Evolutionary conservation across 768 basidiomycete genomes (phyloP).

Genomic region (Russula ochroleuca): DNA sequence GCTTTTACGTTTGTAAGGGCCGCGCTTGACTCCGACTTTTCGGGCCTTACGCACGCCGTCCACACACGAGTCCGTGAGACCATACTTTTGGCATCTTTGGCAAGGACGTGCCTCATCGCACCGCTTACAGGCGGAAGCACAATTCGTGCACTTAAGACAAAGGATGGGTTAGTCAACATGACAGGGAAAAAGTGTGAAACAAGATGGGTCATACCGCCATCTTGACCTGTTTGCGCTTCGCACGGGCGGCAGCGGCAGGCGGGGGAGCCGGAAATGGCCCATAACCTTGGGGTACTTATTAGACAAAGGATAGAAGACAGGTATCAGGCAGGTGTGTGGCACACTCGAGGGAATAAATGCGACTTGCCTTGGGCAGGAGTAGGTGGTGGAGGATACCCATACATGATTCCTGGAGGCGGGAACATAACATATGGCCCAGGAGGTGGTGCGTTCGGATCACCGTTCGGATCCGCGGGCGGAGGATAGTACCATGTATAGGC

Average conservation of each 20-base stretch:
- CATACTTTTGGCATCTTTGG: constrained; percentile 60
- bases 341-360: background rate
- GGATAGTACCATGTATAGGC: constrained; percentile 28
- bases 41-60: constrained; percentile 64
- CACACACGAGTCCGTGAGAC: constrained; percentile 50
- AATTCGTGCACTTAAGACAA: constrained; percentile 48
- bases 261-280: constrained; percentile 29
- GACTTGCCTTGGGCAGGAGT: constrained; percentile 24
- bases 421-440: constrained; percentile 25
- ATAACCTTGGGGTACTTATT: constrained; percentile 17
- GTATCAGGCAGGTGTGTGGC: background rate
- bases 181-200: constrained; percentile 7
- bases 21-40: constrained; percentile 55
- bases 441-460: constrained; percentile 23
- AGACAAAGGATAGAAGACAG: background rate
- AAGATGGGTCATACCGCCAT: constrained; percentile 45
- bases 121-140: constrained; percentile 53
- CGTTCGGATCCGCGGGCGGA: constrained; percentile 24
- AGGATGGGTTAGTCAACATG: constrained; percentile 7
- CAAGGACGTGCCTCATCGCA: constrained; percentile 59
- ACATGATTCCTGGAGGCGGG: constrained; percentile 27
- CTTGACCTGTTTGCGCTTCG: constrained; percentile 55
- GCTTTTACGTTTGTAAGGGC: constrained; percentile 53
- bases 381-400: constrained; percentile 30
- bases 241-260: constrained; percentile 32